Percentiles rank a stretch among this genome's conserved stretches.
phyloP scores from a whole-genome alignment of 2,329 filamentous ascomycete genomes.

The Onygenales sp. region DNA sequence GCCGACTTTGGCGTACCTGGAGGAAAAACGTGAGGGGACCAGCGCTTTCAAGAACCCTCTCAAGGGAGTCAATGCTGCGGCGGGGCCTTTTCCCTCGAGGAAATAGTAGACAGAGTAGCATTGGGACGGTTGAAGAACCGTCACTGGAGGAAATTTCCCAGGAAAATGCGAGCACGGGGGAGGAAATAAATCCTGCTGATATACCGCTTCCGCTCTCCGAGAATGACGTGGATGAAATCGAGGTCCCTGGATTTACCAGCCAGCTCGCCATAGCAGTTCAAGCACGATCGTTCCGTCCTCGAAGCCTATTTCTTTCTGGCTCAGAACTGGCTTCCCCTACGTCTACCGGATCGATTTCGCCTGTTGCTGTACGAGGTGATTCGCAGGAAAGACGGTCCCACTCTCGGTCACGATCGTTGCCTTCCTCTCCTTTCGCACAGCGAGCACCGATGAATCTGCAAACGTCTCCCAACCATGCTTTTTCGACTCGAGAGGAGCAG shows the following conservation, averaged over 20 bases:
- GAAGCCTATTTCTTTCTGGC: conserved; percentile 31
- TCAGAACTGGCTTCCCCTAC: conserved; percentile 19
- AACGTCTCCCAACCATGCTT: conserved; percentile 15
- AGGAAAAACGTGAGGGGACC: conserved; percentile 56
- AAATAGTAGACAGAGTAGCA: conserved; percentile 29
- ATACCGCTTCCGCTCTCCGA: conserved; percentile 60
- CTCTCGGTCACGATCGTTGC: conserved; percentile 10
- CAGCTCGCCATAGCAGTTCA: conserved; percentile 7
- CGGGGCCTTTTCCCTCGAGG: conserved; percentile 17
- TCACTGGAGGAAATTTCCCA: conserved; percentile 9
- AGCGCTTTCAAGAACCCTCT: conserved; percentile 31
- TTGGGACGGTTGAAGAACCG: conserved; percentile 25
- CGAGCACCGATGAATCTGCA: not conserved
- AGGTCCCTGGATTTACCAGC: conserved; percentile 59
- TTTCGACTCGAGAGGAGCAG: conserved; percentile 18
- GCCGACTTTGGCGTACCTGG: conserved; percentile 89
- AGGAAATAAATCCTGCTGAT: conserved; percentile 41
- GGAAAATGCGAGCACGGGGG: conserved; percentile 2
- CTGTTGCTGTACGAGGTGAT: conserved; percentile 11
- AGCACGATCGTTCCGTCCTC: conserved; percentile 23
- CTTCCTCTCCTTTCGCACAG: not conserved
- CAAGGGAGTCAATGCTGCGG: conserved; percentile 29
- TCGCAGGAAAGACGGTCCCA: not conserved
- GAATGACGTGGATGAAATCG: conserved; percentile 69
- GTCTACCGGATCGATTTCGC: conserved; percentile 17